Evolutionary conservation across 2,329 filamentous ascomycete species (phyloP), one percentile per base, ranked within the genome.

Genomic region (Exophiala bonariae): DNA sequence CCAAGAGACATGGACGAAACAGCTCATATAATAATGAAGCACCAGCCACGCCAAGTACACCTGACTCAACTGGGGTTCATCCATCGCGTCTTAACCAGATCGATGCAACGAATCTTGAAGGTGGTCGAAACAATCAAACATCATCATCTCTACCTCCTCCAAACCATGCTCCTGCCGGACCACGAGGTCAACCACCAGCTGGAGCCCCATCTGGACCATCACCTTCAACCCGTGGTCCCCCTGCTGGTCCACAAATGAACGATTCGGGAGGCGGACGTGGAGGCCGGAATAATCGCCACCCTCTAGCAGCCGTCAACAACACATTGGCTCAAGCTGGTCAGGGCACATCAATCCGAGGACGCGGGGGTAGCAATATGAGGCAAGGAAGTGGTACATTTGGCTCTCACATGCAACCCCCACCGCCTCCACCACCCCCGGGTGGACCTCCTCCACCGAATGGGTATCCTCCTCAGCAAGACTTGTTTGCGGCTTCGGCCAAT

Each of bases 81-180:
- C 78, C 78, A 9, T 78, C 79, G 57, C 71, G 78, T 30, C 61
- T 79, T 36, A 72, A 70, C 32, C 68, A 71, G 30, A 66, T 74
- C 26, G 55, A 55, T 20, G 28, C 59, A 16, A 40, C 59, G 4
- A 52, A 55, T 13, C 43, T 43, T 35, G 56, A 55, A 16, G 9
- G 44, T 19, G 3, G 54, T 16, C 49, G 47, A 34, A 41, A 41
- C 23, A 2, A 57, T 58, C 19, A 51, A 57, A 28, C 32, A 8
- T 31, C 54, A 38, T n/a, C n/a, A n/a, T 31, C 41, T 40, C n/a
- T 56, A 44, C 40, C 50, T 34, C 41, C 48, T 42, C 40, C 28
- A 58, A 62, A 17, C 56, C 61, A 39, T 49, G 62, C 37, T 28
- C 70, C 71, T 8, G 70, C 68, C 32, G 71, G 69, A 3, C 71